These are phyloP conservation scores for Quercus robur DNA, from an alignment of 306 rosid genomes.

Conservation along the genomic window DNA sequence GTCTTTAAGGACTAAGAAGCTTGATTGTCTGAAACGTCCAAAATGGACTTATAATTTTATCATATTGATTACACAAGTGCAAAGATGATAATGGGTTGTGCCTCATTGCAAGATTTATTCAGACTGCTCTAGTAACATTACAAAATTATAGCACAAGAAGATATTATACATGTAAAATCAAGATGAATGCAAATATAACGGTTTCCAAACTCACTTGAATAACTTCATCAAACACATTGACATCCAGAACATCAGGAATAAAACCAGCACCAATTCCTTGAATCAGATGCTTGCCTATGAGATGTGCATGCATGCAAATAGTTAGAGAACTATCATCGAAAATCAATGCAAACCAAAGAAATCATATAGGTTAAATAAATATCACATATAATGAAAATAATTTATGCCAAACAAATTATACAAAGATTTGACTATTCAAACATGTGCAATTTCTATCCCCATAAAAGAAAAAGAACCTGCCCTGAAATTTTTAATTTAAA, in stretches of 20 bases:
- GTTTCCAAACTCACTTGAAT: constrained; percentile 41
- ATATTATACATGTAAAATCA: neutral
- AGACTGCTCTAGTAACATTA: too few relatives aligned
- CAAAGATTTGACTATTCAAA: constrained; percentile 42
- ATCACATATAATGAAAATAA: too few relatives aligned
- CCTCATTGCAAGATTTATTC: neutral
- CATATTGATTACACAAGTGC: neutral
- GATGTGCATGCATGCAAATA: too few relatives aligned
- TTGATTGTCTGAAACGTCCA: neutral
- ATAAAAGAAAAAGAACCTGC: constrained; percentile 9
- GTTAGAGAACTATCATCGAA: too few relatives aligned
- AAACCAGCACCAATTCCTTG: constrained; percentile 80
- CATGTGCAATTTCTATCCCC: neutral
- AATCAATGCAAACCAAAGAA: too few relatives aligned
- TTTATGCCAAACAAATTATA: too few relatives aligned
- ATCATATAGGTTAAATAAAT: too few relatives aligned
- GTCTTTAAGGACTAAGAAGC: neutral
- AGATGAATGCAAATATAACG: too few relatives aligned
- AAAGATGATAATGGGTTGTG: neutral
- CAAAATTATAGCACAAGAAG: neutral
- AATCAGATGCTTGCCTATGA: constrained; percentile 32
- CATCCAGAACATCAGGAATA: constrained; percentile 49
- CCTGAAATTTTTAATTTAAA: neutral
- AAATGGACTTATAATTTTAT: neutral
- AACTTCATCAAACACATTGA: constrained; percentile 58